Conservation (phyloP, 2,329 filamentous ascomycete species). For the Phialemonium atrogriseum region DNA sequence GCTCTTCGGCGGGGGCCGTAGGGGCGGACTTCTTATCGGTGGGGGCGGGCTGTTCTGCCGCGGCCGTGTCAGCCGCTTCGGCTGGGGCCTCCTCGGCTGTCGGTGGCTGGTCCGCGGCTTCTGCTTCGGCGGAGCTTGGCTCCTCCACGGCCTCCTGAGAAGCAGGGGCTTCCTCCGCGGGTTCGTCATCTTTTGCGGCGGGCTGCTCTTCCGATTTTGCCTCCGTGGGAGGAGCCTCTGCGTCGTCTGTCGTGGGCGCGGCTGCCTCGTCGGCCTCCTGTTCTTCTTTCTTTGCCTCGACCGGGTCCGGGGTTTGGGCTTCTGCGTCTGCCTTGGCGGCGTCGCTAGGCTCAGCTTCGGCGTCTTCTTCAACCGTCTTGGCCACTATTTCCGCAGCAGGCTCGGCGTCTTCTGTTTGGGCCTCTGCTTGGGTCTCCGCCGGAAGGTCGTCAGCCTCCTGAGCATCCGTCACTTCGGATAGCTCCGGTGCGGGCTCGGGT, state of each 20-base stretch:
- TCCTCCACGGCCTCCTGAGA: neutral
- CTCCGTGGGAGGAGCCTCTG: conserved; percentile 1
- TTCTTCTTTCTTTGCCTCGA: no score
- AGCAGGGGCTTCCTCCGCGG: neutral
- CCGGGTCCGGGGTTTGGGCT: neutral
- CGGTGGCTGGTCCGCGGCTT: no score
- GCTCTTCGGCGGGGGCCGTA: no score
- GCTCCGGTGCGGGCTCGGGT: neutral
- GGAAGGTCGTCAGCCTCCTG: neutral
- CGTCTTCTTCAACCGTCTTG: neutral
- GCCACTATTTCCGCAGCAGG: neutral
- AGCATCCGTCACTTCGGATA: neutral
- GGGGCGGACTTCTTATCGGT: no score
- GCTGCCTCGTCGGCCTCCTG: neutral
- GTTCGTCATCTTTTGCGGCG: neutral
- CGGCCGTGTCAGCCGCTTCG: no score
- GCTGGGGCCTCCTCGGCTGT: no score
- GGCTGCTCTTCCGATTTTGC: neutral
- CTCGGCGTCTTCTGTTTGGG: conserved; percentile 1
- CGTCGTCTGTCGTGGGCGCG: neutral
- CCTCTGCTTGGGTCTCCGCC: neutral
- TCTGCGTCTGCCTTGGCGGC: conserved; percentile 2
- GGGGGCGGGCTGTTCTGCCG: no score
- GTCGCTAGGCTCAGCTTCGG: neutral
- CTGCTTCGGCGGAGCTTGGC: no score